phyloP scores from a whole-genome alignment of 768 basidiomycete species.

The Boletus sensibilis region DNA sequence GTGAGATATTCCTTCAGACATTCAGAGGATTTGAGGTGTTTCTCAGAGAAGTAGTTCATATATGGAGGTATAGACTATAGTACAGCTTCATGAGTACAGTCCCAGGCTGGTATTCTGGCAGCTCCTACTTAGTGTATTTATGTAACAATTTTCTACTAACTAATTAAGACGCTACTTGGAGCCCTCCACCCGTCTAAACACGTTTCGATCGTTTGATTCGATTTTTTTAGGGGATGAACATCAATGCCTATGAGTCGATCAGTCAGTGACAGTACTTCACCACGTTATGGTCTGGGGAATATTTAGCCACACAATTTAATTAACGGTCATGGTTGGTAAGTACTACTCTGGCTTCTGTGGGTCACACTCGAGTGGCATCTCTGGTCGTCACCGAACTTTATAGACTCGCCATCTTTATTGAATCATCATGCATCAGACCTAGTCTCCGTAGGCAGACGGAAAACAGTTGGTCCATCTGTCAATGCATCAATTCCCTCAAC shows the following conservation, averaged over 20 bases:
- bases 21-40: conserved; percentile 8
- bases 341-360: not conserved
- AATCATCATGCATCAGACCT: not conserved
- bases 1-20: conserved; percentile 40
- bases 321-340: not conserved
- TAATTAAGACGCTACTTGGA: not conserved
- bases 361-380: not conserved
- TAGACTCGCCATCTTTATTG: not conserved
- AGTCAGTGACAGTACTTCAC: too few relatives aligned
- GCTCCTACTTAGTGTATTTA: not conserved
- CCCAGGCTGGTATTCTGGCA: not conserved
- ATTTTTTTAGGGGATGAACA: not conserved
- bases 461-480: not conserved
- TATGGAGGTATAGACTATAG: not conserved
- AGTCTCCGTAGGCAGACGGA: not conserved
- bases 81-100: not conserved
- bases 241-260: not conserved
- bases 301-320: too few relatives aligned
- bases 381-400: too few relatives aligned
- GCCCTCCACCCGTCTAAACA: not conserved
- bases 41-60: not conserved
- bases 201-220: not conserved
- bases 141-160: too few relatives aligned
- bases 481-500: not conserved
- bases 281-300: not conserved